Evolutionary conservation across 306 rosid genomes (phyloP), one percentile per base, ranked within the genome.

Genomic region (Cicer yamashitae): DNA sequence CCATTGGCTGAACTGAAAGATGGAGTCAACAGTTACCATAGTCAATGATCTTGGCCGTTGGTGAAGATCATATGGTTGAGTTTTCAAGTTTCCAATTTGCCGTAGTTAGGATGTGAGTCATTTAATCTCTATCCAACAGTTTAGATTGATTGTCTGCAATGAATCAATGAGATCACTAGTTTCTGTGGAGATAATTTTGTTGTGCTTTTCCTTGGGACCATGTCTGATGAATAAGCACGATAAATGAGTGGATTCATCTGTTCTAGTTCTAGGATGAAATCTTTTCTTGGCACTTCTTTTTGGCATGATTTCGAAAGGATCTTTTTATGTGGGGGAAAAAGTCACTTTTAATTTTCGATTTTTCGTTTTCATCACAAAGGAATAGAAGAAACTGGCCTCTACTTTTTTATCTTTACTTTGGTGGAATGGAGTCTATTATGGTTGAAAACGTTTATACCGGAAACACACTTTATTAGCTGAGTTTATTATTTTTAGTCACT

Each of bases 401-500:
- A 10, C 71, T 68, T 75, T 54, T 76, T 80, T 41, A 47, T 74
- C 25, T 44, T 11, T 56, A 43, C 53, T 40, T 22, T 50, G 20
- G 17, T 45, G 40, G 61, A 41, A 1, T 43, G 40, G 17, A 30
- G 25, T 20, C 3, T 12, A 30, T 43, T 63, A 52, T 34, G 22
- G 11, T 53, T 13, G 44, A 78, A 25, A 25, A 25, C 4, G 34
- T 25, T 25, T 25, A 25, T 25, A 25, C 4, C 34, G 34, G 34
- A 25, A 25, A 25, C 34, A 25, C 4, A 1, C 15, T 11, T 10
- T 2, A 47, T 1, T 3, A 10, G 52, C 9, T 12, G 6, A 2
- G n/a, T 10, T 3, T 4, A 47, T 47, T 47, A 47, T 5, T 45
- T 45, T 45, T 45, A 45, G 10, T 45, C 13, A 45, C 48, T 45